Evolutionary conservation across 139 green algal species (phyloP), one percentile per base, ranked within the genome.

Genomic region (Yamagishiella unicocca): DNA sequence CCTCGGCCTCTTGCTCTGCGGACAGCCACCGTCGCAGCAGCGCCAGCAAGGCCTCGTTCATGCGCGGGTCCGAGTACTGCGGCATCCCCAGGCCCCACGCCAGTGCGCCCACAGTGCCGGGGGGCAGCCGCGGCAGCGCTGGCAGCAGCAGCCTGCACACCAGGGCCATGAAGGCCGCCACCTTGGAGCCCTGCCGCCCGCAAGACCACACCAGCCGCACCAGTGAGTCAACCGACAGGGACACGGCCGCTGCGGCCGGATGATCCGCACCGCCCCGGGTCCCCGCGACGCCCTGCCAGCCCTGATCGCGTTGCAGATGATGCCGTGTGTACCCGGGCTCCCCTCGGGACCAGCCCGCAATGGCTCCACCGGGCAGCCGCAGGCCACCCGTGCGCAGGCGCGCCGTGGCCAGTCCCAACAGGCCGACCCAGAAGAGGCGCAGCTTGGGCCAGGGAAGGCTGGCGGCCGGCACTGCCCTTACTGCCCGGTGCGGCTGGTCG

Each of bases 41-140:
- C 38, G 40, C 42, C 61, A 75, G 61, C 38, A 85, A 42, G 22
- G 61, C 61, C 40, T 53, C 42, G 7, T 6, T 64, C 14, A 75
- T 9, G 21, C 79, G 42, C 1, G 79, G 79, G 29, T 54, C 61
- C 22, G 12, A 17, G 61, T 43, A 85, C 29, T 61, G 79, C 61
- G 79, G 79, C 25, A 76, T 61, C 8, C 79, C 79, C 79, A 85
- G 29, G n/a, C 79, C 79, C 79, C 79, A 85, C 3, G 79, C 79
- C 40, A 85, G 61, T 21, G 40, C 9, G 4, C 79, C 79, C 38
- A 75, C 79, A 21, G 37, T 40, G 3, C 40, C 27, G 2, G 78
- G 78, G 17, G 40, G 61, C 78, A 85, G 61, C 29, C 5, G 29
- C n/a, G 61, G 37, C 62, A 85, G 61, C 40, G 29, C 6, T 43